These are phyloP conservation scores for Cladophialophora exuberans DNA, from an alignment of 2,329 filamentous ascomycete species.

Conservation along the genomic window DNA sequence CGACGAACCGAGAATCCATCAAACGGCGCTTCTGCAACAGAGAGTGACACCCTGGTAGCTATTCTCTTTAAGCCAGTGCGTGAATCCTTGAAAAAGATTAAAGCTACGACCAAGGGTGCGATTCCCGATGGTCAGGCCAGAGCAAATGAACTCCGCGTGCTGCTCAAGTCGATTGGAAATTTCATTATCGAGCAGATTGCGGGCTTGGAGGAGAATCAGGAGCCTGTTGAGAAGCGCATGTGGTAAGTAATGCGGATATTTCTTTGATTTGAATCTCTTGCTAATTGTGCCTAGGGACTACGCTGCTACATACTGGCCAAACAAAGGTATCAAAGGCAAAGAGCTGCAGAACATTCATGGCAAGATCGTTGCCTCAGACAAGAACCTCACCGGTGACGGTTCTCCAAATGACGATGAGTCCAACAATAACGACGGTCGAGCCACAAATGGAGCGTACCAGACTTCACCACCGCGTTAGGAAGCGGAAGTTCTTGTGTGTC, in stretches of 20 bases:
- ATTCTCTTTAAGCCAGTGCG: slow-evolving; percentile 52
- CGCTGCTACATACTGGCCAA: slow-evolving; percentile 52
- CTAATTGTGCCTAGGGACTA: slow-evolving; percentile 46
- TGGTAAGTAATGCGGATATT: slow-evolving; percentile 42
- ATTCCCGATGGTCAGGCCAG: slow-evolving; percentile 48
- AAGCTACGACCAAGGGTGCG: slow-evolving; percentile 49
- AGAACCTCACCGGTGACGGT: slow-evolving; percentile 32
- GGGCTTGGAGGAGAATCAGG: slow-evolving; percentile 44
- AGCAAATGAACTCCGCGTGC: slow-evolving; percentile 46
- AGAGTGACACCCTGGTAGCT: slow-evolving; percentile 47
- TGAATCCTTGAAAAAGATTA: slow-evolving; percentile 47
- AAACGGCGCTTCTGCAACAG: slow-evolving; percentile 39
- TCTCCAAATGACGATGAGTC: slow-evolving; percentile 33
- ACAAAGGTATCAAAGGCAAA: slow-evolving; percentile 42
- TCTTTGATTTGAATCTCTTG: slow-evolving; percentile 5
- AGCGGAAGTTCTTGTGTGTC: neutral
- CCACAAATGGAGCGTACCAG: slow-evolving; percentile 31
- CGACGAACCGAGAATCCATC: slow-evolving; percentile 41
- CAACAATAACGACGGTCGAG: slow-evolving; percentile 29
- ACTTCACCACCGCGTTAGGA: slow-evolving; percentile 31
- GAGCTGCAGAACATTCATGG: slow-evolving; percentile 33
- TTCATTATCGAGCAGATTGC: slow-evolving; percentile 44
- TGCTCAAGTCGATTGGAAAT: slow-evolving; percentile 50
- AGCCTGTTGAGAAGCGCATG: slow-evolving; percentile 47
- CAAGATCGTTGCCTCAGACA: slow-evolving; percentile 35